Evolutionary conservation across 2,329 filamentous ascomycete species (phyloP).

Genomic region (Stemphylium beticola): DNA sequence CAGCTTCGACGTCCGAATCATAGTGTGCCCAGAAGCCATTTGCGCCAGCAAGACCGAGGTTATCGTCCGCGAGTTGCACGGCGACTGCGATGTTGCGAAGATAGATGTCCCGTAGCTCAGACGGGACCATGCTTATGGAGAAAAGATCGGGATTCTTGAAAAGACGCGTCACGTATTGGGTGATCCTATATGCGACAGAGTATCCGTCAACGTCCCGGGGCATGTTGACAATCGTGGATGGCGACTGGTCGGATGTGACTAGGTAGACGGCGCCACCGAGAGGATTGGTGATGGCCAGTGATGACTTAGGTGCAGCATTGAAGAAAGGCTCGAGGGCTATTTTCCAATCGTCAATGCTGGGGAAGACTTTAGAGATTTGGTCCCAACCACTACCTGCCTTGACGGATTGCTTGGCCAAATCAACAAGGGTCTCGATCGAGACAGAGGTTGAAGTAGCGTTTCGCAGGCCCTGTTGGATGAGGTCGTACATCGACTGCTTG

Average conservation of each 20-base stretch:
- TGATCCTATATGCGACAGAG: slow-evolving; percentile 76
- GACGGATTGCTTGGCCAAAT: slow-evolving; percentile 59
- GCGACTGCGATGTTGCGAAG: slow-evolving; percentile 61
- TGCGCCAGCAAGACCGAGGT: slow-evolving; percentile 61
- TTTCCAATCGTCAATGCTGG: slow-evolving; percentile 69
- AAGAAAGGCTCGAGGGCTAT: slow-evolving; percentile 65
- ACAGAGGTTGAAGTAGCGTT: slow-evolving; percentile 51
- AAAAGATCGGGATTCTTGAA: slow-evolving; percentile 53
- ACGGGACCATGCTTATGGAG: slow-evolving; percentile 43
- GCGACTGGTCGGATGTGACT: slow-evolving; percentile 48
- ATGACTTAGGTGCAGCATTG: slow-evolving; percentile 60
- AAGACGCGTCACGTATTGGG: slow-evolving; percentile 70
- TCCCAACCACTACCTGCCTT: slow-evolving; percentile 39
- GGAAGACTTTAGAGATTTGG: slow-evolving; percentile 61
- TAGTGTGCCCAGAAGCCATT: slow-evolving; percentile 61
- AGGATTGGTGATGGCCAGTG: slow-evolving; percentile 75
- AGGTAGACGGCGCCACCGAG: slow-evolving; percentile 75
- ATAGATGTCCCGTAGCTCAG: slow-evolving; percentile 34
- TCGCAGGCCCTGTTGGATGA: slow-evolving; percentile 60
- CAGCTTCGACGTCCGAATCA: slow-evolving; percentile 57
- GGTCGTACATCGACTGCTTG: slow-evolving; percentile 56
- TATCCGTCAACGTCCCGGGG: slow-evolving; percentile 71
- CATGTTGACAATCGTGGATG: slow-evolving; percentile 38
- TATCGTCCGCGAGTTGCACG: slow-evolving; percentile 64
- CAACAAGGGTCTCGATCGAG: slow-evolving; percentile 63